A percentile compares a stretch with the other conserved stretches of the same genome.
Conservation (phyloP, 2,329 filamentous ascomycete genomes). For the Mycosphaerella arachidis region DNA sequence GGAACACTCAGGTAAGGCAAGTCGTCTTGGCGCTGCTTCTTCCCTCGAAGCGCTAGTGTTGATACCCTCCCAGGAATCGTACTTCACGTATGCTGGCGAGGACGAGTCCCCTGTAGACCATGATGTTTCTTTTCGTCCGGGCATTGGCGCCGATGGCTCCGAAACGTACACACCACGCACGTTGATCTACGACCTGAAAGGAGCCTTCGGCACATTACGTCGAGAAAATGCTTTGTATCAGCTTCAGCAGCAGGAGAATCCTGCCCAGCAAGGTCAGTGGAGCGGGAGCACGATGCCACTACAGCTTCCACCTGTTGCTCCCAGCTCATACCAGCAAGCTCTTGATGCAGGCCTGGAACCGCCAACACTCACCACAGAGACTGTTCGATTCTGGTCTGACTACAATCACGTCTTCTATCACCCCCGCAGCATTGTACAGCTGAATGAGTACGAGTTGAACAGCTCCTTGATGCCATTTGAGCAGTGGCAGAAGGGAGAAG, state of each 20-base stretch:
- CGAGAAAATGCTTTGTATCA: conserved; percentile 89
- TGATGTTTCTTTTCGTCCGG: conserved; percentile 82
- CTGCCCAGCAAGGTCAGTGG: conserved; percentile 45
- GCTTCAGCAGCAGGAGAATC: conserved; percentile 42
- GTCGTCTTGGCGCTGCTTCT: neutral
- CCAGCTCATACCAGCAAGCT: conserved; percentile 71
- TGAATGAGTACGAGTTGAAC: conserved; percentile 81
- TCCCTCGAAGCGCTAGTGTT: neutral
- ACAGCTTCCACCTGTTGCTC: conserved; percentile 61
- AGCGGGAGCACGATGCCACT: conserved; percentile 64
- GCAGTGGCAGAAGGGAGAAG: conserved; percentile 66
- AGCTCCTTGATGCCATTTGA: conserved; percentile 79
- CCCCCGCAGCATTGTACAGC: conserved; percentile 77
- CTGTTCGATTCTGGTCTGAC: conserved; percentile 94
- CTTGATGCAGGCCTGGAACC: conserved; percentile 67
- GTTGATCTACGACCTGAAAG: conserved; percentile 91
- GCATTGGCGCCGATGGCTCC: conserved; percentile 72
- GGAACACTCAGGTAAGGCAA: conserved; percentile 75
- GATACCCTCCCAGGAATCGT: conserved; percentile 67
- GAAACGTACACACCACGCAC: conserved; percentile 92
- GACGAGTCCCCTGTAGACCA: conserved; percentile 68
- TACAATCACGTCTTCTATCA: conserved; percentile 92
- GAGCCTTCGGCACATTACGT: conserved; percentile 80
- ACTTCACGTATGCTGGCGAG: conserved; percentile 81
- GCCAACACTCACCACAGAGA: conserved; percentile 60